Evolutionary conservation across 108 stramenopile species (phyloP).

Genomic region (Cyclotella cryptica): DNA sequence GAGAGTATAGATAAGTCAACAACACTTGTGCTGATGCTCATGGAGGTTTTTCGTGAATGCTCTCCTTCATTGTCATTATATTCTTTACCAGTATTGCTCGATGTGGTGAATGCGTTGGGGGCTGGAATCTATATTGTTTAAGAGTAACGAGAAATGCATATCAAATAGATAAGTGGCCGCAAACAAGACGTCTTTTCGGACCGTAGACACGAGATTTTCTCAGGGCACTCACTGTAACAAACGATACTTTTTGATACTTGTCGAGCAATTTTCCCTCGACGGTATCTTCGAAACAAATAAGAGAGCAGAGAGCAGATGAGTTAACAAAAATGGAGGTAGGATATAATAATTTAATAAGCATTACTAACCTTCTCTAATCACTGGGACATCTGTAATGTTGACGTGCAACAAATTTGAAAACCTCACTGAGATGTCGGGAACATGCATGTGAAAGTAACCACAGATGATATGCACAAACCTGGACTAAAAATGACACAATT

Average conservation of each 20-base stretch:
- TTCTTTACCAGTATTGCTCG: slow-evolving; percentile 41
- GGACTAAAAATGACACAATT: slow-evolving; percentile 57
- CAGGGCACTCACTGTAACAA: slow-evolving; percentile 31
- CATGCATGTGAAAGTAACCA: not conserved
- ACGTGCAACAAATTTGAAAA: not conserved
- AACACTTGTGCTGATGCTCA: not conserved
- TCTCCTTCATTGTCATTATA: slow-evolving; percentile 47
- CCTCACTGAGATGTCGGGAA: not conserved
- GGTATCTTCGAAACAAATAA: slow-evolving; percentile 24
- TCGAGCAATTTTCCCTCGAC: slow-evolving; percentile 56
- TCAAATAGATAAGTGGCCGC: not conserved
- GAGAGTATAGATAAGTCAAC: not conserved
- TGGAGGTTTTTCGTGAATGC: slow-evolving; percentile 11
- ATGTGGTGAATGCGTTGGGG: slow-evolving; percentile 60
- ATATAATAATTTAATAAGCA: no score
- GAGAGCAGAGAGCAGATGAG: not conserved
- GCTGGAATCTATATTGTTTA: slow-evolving; percentile 48
- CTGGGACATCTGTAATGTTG: slow-evolving; percentile 46
- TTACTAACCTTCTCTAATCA: slow-evolving; percentile 45
- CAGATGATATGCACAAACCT: slow-evolving; percentile 19
- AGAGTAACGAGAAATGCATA: not conserved
- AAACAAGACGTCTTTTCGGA: no score
- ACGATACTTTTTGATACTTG: slow-evolving; percentile 39
- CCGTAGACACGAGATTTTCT: not conserved
- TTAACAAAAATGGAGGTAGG: not conserved